Conservation (phyloP, 2,329 filamentous ascomycete genomes). For the Alternaria longipes region DNA sequence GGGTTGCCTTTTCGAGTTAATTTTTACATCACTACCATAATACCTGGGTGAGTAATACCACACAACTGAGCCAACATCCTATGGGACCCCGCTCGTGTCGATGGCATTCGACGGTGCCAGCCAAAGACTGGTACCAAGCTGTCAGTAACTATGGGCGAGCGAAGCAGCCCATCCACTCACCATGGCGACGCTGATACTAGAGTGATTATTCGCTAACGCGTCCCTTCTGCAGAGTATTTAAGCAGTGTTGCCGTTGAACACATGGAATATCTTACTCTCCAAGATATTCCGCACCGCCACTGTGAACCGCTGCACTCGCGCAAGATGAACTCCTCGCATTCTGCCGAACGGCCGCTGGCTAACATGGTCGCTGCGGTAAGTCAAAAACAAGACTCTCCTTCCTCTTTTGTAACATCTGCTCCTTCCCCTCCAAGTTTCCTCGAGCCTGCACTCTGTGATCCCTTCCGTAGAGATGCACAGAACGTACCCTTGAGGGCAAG, state of each 20-base stretch:
- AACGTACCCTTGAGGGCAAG: neutral
- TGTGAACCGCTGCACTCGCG: slow-evolving; percentile 38
- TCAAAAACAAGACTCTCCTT: slow-evolving; percentile 20
- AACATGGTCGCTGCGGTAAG: slow-evolving; percentile 44
- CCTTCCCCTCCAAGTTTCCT: slow-evolving; percentile 3
- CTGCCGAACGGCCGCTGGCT: slow-evolving; percentile 33
- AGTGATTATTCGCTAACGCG: slow-evolving; percentile 10
- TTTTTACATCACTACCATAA: slow-evolving; percentile 19
- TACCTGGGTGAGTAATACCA: slow-evolving; percentile 19
- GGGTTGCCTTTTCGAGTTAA: slow-evolving; percentile 12
- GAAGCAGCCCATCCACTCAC: slow-evolving; percentile 9
- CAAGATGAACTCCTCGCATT: slow-evolving; percentile 40
- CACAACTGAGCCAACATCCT: neutral
- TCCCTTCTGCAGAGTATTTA: slow-evolving; percentile 23
- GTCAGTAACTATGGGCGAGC: slow-evolving; percentile 22
- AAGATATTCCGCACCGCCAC: slow-evolving; percentile 50
- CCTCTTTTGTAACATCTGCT: slow-evolving; percentile 8
- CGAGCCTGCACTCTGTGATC: slow-evolving; percentile 7
- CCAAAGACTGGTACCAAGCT: slow-evolving; percentile 18
- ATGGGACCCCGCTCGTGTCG: slow-evolving; percentile 12
- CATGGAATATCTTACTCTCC: slow-evolving; percentile 53
- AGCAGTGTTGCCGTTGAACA: slow-evolving; percentile 9
- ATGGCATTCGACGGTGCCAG: slow-evolving; percentile 17
- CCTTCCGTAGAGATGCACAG: slow-evolving; percentile 6
- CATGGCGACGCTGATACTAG: slow-evolving; percentile 12